Base-by-base conservation (phyloP, 1,284 basidiomycete species). In the Ganoderma multipileum region DNA sequence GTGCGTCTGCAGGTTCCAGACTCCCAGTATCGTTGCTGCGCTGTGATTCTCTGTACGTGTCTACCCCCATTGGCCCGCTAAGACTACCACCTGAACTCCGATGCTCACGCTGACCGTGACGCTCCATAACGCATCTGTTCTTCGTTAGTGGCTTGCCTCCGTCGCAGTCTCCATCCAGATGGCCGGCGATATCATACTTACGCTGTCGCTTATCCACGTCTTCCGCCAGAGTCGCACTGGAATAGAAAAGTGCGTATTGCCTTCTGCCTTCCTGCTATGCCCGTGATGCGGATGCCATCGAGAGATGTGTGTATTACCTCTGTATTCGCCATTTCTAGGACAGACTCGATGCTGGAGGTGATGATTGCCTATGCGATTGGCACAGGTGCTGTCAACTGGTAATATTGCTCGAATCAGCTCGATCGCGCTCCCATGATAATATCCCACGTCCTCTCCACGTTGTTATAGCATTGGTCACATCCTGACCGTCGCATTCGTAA, bases 111-210 rank as follows among this genome's bases (percentile, higher is more conserved):
- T 20, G 42, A 44, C 42, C n/a, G n/a, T n/a, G n/a, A n/a, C n/a
- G n/a, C n/a, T n/a, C n/a, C n/a, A n/a, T n/a, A n/a, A n/a, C n/a
- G n/a, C n/a, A n/a, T n/a, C n/a, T n/a, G n/a, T n/a, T 36, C 36
- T 36, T 6, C 18, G 9, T 33, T n/a, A 68, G 66, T 68, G 66
- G 66, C 66, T 68, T 3, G 66, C 63, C 3, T 60, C 58, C 6
- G 47, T 64, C 12, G 66, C 62, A 6, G 61, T 63, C 11, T 63
- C 62, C 0, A 61, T 68, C 1, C 66, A 68, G 39, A 68, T 68
- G 66, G 20, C 47, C 23, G 66, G 66, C 18, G 66, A 68, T 63
- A 16, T 68, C 47, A 64, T 63, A 28, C 63, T 68, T 39, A 61
- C 55, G 12, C 20, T 58, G 8, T 55, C 58, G 5, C 66, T 68